Conservation (phyloP, 73 alveolate genomes). For the Paramecium biaurelia region DNA sequence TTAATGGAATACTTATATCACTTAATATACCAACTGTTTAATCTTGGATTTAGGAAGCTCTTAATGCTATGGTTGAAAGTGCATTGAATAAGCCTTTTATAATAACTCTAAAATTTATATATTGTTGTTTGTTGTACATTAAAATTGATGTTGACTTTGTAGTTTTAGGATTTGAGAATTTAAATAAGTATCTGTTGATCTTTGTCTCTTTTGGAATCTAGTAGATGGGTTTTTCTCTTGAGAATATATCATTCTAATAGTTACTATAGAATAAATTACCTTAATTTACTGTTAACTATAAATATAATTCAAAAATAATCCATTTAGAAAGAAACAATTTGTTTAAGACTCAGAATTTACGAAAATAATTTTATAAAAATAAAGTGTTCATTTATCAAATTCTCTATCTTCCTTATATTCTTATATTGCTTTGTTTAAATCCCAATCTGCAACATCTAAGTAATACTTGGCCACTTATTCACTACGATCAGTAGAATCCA, state of each 20-base stretch:
- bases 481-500: background rate
- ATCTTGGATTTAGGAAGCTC: background rate
- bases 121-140: background rate
- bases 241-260: background rate
- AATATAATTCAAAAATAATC: background rate
- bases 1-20: background rate
- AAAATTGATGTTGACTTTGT: background rate
- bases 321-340: background rate
- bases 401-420: background rate
- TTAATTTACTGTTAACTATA: background rate
- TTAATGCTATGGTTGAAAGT: background rate
- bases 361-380: background rate
- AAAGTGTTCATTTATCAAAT: background rate
- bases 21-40: background rate
- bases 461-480: background rate
- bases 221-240: background rate
- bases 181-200: constrained; percentile 8
- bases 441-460: background rate
- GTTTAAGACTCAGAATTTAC: background rate
- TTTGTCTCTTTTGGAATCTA: constrained; percentile 17
- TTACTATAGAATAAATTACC: background rate
- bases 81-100: background rate
- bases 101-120: background rate
- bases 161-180: background rate
- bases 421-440: background rate